Base-by-base conservation (phyloP, 768 basidiomycete genomes). In the Kwoniella bestiolae region DNA sequence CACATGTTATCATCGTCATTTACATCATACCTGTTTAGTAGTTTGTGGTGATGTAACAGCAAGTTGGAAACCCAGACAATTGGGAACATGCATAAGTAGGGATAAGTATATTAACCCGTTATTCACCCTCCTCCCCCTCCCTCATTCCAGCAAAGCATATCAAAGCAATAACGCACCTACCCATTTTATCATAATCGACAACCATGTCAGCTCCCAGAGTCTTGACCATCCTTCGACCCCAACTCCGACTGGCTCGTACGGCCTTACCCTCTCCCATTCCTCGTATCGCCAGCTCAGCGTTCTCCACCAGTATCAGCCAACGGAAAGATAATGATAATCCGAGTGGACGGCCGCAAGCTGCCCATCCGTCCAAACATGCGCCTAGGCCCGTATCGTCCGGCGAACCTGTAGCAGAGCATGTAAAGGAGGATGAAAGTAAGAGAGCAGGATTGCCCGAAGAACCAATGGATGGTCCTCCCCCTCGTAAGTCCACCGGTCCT, bases 321-420 rank as follows among this genome's bases (percentile, higher is more conserved):
- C 21, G 5, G 11, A 31, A 63, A 16, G 25, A 49, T 5, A 31
- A 49, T 41, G 56, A 28, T 21, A 18, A 41, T 16, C n/a, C n/a
- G n/a, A 56, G 56, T 41, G 56, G 57, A n/a, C 32, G 62, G 32
- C 63, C 63, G 5, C 29, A 65, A 59, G 63, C 56, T 29, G 51
- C 63, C 16, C 68, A 67, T 56, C 70, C 70, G n/a, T 50, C 53
- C 5, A 62, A 67, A 46, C 55, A 71, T 29, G 63, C 64, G 45
- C 14, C 56, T 3, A 53, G 70, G n/a, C 50, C 58, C 4, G 56
- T 66, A n/a, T 29, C 26, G 2, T 62, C 62, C 9, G 70, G 70
- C 4, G 56, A 65, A 58, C 58, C 70, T 3, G 70, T 71, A 6
- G 62, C 66, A 5, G 70, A 71, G 41, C 32, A 60, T 12, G 70